Evolutionary conservation across 129 eudicot genomes (phyloP), one percentile per base, ranked within the genome.

Genomic region (Saposhnikovia divaricata): DNA sequence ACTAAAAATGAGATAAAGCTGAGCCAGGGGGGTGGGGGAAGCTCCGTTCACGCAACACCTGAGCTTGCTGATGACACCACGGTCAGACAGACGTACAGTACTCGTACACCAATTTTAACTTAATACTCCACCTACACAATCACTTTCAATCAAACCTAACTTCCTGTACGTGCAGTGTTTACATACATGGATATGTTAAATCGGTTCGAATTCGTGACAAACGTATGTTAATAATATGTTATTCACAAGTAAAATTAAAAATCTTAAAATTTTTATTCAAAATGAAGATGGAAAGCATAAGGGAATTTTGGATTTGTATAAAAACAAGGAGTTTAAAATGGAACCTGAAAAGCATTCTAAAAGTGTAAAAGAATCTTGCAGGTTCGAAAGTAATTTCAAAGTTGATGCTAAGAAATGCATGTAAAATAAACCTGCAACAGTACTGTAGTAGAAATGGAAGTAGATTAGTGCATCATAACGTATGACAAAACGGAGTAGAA

Each of bases 11-110:
- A 61, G 34, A 25, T n/a, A 61, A 61, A 14, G 28, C 34, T 9
- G 69, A 61, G 34, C 1, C 69, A 61, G 69, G 69, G 27, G 69
- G 14, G 69, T 23, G 69, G 34, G 34, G 37, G 27, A 61, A 61
- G 28, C 66, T 10, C 34, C 69, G 11, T 61, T 61, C 69, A 61
- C 69, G 69, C 69, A 61, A 61, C 69, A 61, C 69, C 69, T n/a
- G 66, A 59, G 66, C 66, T 59, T 23, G 66, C 31, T 59, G 69
- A 61, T 61, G 69, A 61, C 69, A 61, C 69, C 69, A n/a, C 15
- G 9, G 15, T 61, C 69, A 61, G 34, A 61, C 37, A n/a, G 1
- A 61, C 34, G 68, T 59, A 61, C 37, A 61, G 34, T 61, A 61
- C 69, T 10, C 15, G 68, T 61, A 61, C 69, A n/a, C 25, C 0